These are phyloP conservation scores for Chaetomium strumarium DNA, from an alignment of 2,329 filamentous ascomycete species.

Conservation along the genomic window DNA sequence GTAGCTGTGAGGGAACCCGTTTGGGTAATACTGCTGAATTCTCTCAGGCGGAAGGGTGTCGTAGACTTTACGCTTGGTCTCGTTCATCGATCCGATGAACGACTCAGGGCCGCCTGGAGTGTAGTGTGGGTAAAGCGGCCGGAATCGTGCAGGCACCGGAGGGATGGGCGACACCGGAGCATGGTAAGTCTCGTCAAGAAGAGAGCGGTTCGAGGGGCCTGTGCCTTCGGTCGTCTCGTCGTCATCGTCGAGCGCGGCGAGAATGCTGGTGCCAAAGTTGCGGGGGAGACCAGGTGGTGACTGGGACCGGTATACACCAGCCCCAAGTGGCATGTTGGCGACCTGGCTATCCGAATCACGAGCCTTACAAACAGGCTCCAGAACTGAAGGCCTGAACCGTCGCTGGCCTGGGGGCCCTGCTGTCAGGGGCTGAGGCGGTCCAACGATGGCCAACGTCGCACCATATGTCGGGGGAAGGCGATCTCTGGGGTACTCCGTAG, in stretches of 20 bases:
- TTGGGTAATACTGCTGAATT: constrained; percentile 29
- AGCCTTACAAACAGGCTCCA: constrained; percentile 35
- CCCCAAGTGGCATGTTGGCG: background rate
- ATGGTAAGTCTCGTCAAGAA: background rate
- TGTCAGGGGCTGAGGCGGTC: constrained; percentile 45
- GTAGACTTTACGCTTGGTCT: constrained; percentile 15
- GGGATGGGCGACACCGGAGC: background rate
- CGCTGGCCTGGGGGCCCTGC: constrained; percentile 51
- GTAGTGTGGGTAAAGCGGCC: background rate
- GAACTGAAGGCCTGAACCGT: constrained; percentile 40
- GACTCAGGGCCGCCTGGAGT: background rate
- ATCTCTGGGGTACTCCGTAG: constrained; percentile 12
- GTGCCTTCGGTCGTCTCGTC: background rate
- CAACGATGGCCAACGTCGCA: constrained; percentile 28
- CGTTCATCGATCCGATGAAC: background rate
- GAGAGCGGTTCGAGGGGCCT: background rate
- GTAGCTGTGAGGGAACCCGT: constrained; percentile 30
- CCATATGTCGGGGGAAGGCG: constrained; percentile 8
- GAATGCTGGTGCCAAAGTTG: background rate
- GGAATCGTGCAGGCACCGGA: background rate
- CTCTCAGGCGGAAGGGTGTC: constrained; percentile 30
- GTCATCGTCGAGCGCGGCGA: background rate
- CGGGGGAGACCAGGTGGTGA: background rate
- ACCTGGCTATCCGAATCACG: constrained; percentile 21
- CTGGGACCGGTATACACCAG: background rate